Percentiles rank a stretch among this genome's conserved stretches.
Evolutionary conservation across 306 rosid species (phyloP).

Genomic region (Chamaecrista fasciculata): DNA sequence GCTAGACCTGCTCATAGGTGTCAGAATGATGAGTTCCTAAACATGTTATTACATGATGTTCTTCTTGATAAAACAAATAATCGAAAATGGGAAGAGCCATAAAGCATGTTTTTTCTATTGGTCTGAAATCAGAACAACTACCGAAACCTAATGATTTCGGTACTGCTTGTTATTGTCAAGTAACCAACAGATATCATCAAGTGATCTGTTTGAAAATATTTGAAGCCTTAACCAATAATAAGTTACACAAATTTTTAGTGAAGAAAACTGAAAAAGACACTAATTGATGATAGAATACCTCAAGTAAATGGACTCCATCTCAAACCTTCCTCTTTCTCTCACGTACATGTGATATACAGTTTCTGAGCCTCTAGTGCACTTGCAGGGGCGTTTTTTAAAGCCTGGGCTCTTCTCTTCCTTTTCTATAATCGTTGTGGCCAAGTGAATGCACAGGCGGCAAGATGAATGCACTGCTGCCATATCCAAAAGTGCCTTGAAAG

Average conservation of each 20-base stretch:
- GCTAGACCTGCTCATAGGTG: conserved; percentile 60
- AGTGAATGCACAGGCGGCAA: conserved; percentile 96
- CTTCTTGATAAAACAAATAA: neutral
- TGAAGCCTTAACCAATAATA: neutral
- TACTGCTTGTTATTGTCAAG: neutral
- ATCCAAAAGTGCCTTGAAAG: conserved; percentile 97
- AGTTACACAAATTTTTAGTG: neutral
- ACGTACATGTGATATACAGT: conserved; percentile 73
- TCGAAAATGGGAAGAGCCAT: neutral
- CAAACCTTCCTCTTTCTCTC: conserved; percentile 90
- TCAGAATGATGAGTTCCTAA: conserved; percentile 27
- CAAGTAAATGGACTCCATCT: conserved; percentile 78
- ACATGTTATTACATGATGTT: conserved; percentile 12
- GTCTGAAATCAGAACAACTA: neutral
- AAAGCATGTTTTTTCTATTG: neutral
- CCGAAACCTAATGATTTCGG: neutral
- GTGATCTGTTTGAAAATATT: neutral
- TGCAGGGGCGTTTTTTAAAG: conserved; percentile 83
- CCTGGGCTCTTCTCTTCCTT: conserved; percentile 65
- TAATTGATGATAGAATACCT: conserved; percentile 51
- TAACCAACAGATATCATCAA: neutral
- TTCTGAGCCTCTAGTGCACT: conserved; percentile 73
- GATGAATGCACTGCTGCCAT: conserved; percentile 99
- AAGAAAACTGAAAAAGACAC: neutral
- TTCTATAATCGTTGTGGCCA: conserved; percentile 72